Percentiles rank a stretch among this genome's conserved stretches.
Evolutionary conservation across 179 eudicot species (phyloP).

Genomic region (Patellifolia procumbens): DNA sequence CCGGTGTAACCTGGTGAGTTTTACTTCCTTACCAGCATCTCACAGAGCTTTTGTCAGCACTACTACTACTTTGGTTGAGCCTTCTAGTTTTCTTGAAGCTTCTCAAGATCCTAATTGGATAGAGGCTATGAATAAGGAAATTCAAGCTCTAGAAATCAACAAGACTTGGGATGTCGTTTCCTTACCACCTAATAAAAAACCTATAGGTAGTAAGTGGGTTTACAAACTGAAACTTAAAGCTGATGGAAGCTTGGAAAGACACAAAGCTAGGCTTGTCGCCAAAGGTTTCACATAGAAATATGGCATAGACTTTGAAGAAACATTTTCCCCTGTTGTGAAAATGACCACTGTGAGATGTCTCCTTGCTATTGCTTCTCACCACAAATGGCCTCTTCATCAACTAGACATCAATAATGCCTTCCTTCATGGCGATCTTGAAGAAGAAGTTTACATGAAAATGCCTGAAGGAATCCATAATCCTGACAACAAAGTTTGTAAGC

Average conservation of each 20-base stretch:
- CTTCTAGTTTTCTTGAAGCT: background rate
- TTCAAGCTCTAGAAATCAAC: background rate
- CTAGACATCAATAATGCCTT: too few species aligned
- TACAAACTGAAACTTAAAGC: background rate
- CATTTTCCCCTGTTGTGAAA: background rate
- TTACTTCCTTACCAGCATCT: too few species aligned
- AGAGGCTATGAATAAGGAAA: background rate
- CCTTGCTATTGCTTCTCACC: background rate
- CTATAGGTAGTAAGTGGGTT: background rate
- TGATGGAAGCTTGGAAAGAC: background rate
- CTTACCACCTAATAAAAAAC: background rate
- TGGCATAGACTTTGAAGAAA: background rate
- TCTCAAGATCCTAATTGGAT: background rate
- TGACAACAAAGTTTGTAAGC: background rate
- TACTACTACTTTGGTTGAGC: background rate
- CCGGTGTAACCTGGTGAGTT: too few species aligned
- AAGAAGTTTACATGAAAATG: too few species aligned
- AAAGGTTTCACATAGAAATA: background rate
- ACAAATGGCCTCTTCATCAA: background rate
- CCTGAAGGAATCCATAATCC: too few species aligned
- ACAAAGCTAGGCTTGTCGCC: background rate
- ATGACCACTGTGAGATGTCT: background rate
- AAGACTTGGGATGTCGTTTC: background rate
- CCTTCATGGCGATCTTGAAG: too few species aligned
- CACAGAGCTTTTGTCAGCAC: too few species aligned